Evolutionary conservation across 177 flowering plant species (phyloP).

Genomic region (Vitis hybrid): DNA sequence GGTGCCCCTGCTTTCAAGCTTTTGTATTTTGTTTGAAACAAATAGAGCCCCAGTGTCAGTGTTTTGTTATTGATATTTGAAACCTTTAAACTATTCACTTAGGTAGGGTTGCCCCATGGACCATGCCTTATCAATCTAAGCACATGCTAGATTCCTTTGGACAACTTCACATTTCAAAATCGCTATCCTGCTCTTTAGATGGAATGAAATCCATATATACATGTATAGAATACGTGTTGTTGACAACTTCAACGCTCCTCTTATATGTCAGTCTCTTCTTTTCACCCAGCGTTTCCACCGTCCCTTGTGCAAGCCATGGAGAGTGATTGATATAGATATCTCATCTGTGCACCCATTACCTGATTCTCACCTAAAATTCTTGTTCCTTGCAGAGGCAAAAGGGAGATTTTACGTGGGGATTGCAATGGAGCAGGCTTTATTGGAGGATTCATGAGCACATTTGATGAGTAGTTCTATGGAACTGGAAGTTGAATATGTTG

Average conservation of each 20-base stretch:
- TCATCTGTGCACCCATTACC: neutral
- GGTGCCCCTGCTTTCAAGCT: neutral
- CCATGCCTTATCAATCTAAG: neutral
- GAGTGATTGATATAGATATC: neutral
- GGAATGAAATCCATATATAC: no score
- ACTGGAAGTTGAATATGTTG: no score
- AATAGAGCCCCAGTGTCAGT: neutral
- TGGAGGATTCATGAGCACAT: conserved; percentile 93
- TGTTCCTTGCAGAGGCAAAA: conserved; percentile 69
- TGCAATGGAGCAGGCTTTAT: conserved; percentile 96
- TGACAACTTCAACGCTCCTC: neutral
- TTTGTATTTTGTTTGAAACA: neutral
- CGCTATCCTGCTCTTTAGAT: no score
- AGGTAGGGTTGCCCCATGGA: neutral
- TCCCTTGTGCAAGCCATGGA: neutral
- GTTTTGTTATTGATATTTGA: neutral
- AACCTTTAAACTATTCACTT: neutral
- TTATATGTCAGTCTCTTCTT: neutral
- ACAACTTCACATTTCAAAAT: no score
- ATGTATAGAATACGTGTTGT: neutral
- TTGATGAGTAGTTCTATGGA: no score
- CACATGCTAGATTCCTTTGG: neutral
- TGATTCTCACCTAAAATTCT: neutral
- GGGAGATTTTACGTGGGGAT: conserved; percentile 78
- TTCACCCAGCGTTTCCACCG: neutral